Percentiles rank a stretch among this genome's conserved stretches.
These are phyloP conservation scores for Aspergillus udagawae DNA, from an alignment of 2,329 filamentous ascomycete genomes.

Conservation along the genomic window DNA sequence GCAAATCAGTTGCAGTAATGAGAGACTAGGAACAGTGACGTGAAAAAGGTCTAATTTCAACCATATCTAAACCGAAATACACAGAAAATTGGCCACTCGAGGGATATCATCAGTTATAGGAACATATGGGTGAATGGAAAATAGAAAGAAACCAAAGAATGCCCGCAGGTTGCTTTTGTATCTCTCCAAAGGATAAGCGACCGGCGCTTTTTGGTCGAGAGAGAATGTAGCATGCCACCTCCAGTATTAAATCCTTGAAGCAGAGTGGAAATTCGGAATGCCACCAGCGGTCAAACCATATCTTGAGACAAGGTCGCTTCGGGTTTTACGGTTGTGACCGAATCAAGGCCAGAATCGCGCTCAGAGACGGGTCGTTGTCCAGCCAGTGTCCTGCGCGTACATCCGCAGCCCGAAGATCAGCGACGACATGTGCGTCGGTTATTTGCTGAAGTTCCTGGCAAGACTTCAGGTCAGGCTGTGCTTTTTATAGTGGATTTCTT, in stretches of 20 bases:
- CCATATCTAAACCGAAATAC: not conserved
- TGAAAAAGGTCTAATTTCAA: not conserved
- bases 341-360: constrained; percentile 47
- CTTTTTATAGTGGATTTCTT: not conserved
- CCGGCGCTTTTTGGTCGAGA: not conserved
- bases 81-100: not conserved
- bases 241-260: not conserved
- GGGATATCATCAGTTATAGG: not conserved
- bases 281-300: not conserved
- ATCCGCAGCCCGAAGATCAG: constrained; percentile 54
- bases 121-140: not conserved
- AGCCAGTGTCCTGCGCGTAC: constrained; percentile 58
- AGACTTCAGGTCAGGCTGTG: not conserved
- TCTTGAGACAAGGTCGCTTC: not conserved
- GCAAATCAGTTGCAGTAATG: not conserved
- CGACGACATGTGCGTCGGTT: constrained; percentile 55
- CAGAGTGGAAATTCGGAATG: not conserved
- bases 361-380: constrained; percentile 55
- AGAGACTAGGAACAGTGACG: not conserved
- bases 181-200: not conserved
- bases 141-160: not conserved
- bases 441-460: constrained; percentile 53
- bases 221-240: not conserved
- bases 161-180: not conserved
- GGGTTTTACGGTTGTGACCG: constrained; percentile 28